Evolutionary conservation across 1,284 basidiomycete genomes (phyloP), one percentile per base, ranked within the genome.

Genomic region (Porogramme epimiltina): DNA sequence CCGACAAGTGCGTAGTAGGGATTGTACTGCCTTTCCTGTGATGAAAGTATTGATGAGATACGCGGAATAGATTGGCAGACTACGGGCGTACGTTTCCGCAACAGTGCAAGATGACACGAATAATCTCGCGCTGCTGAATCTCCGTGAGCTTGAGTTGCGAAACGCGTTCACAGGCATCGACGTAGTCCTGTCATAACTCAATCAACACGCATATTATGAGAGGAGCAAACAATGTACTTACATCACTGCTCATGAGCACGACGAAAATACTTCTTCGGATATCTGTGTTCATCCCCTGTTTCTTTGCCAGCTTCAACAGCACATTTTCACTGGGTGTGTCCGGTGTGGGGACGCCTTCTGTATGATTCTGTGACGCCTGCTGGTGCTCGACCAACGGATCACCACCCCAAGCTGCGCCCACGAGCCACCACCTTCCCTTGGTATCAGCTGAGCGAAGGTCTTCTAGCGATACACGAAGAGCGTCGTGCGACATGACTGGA

Each of bases 231-330:
- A n/a, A 16, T 24, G 19, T 24, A 71, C 84, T 62, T 65, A 95
- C 93, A 66, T 95, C 92, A 62, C 90, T 91, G 61, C 91, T 95
- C 89, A 99, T 93, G 28, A 99, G 75, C 15, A 95, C 89, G 25
- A 95, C 84, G 64, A 99, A 99, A 44, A 98, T 87, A 52, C 86
- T 87, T 49, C 94, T 78, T 31, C 96, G 82, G 26, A 98, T 89
- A 59, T 98, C 95, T 0, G 96, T 98, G 67, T 99, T 99, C 96
- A 99, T 99, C 20, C 97, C 97, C 66, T 99, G 97, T 65, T 87
- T 89, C 57, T 86, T 80, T 1, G 96, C 96, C 13, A 98, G 78
- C 57, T 87, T 88, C 28, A 90, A 62, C 28, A 99, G 73, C 11
- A 77, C 73, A 44, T 77, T 81, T 51, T 81, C 76, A 42, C 75